Evolutionary conservation across 306 rosid species (phyloP).

Genomic region (Mucuna pruriens): DNA sequence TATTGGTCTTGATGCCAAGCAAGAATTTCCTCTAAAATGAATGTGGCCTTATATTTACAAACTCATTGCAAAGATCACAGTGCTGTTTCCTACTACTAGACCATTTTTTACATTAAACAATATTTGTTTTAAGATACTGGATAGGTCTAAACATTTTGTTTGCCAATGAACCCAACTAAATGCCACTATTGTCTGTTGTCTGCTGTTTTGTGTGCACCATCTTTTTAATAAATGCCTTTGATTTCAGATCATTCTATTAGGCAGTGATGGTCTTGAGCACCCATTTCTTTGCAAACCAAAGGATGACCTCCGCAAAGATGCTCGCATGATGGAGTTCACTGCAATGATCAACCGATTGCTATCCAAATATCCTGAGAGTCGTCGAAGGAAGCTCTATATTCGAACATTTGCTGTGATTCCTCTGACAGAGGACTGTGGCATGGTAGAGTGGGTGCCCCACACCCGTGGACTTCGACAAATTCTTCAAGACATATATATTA

Average conservation of each 20-base stretch:
- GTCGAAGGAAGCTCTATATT: constrained; percentile 88
- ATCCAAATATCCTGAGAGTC: constrained; percentile 97
- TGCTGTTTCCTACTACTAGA: constrained; percentile 6
- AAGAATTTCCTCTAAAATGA: not conserved
- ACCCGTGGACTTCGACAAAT: constrained; percentile 93
- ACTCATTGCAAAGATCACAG: not conserved
- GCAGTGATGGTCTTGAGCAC: constrained; percentile 90
- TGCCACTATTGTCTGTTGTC: constrained; percentile 30
- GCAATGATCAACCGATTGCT: constrained; percentile 89
- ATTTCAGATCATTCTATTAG: constrained; percentile 82
- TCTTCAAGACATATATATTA: constrained; percentile 84
- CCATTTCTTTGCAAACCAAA: constrained; percentile 97
- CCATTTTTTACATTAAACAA: constrained; percentile 6
- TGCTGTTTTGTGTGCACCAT: constrained; percentile 9
- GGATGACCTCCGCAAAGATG: constrained; percentile 98
- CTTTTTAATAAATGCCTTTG: constrained; percentile 35
- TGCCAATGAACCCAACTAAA: constrained; percentile 22
- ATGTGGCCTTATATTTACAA: constrained; percentile 9
- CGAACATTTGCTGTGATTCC: constrained; percentile 98
- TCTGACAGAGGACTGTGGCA: constrained; percentile 97
- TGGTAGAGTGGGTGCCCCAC: constrained; percentile 98
- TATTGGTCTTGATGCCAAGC: not conserved
- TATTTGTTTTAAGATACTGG: constrained; percentile 11
- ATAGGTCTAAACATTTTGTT: constrained; percentile 14
- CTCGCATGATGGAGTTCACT: constrained; percentile 99